These are phyloP conservation scores for Blastosporella zonata DNA, from an alignment of 1,284 basidiomycete genomes.

Conservation along the genomic window DNA sequence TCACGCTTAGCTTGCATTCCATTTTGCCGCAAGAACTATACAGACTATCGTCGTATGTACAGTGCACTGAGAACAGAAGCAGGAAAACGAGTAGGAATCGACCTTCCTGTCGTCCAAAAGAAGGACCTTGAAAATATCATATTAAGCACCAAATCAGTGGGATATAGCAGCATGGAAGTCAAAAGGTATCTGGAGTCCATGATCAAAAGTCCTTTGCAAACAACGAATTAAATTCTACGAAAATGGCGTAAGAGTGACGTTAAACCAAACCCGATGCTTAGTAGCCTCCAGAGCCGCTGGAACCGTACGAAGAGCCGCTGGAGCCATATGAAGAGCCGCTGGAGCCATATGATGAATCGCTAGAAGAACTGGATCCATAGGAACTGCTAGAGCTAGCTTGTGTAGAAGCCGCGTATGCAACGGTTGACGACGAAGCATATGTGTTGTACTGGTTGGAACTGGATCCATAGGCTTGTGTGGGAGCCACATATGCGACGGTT, in stretches of 20 bases:
- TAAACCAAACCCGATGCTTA: conserved; percentile 24
- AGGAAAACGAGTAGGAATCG: conserved; percentile 12
- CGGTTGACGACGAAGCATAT: conserved; percentile 36
- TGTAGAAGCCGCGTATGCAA: conserved; percentile 19
- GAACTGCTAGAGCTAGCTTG: conserved; percentile 12
- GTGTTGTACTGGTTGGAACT: conserved; percentile 51
- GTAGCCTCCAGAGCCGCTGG: conserved; percentile 23
- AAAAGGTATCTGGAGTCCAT: conserved; percentile 31
- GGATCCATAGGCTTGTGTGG: conserved; percentile 17
- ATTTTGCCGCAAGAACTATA: conserved; percentile 11
- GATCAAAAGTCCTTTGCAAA: conserved; percentile 23
- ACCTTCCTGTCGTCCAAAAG: conserved; percentile 16
- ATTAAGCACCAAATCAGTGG: conserved; percentile 35
- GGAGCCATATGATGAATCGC: conserved; percentile 19
- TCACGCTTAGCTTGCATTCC: conserved; percentile 2
- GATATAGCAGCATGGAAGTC: conserved; percentile 30
- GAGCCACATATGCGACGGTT: conserved; percentile 19
- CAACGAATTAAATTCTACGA: conserved; percentile 26
- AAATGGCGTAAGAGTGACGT: conserved; percentile 19
- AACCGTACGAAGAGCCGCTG: conserved; percentile 8
- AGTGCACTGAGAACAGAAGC: conserved; percentile 5
- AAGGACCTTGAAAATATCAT: conserved; percentile 31
- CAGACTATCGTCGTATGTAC: conserved; percentile 1
- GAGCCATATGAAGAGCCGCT: conserved; percentile 13
- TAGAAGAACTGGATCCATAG: conserved; percentile 14